phyloP scores from a whole-genome alignment of 2,329 filamentous ascomycete genomes.

The Fusarium stilboides region DNA sequence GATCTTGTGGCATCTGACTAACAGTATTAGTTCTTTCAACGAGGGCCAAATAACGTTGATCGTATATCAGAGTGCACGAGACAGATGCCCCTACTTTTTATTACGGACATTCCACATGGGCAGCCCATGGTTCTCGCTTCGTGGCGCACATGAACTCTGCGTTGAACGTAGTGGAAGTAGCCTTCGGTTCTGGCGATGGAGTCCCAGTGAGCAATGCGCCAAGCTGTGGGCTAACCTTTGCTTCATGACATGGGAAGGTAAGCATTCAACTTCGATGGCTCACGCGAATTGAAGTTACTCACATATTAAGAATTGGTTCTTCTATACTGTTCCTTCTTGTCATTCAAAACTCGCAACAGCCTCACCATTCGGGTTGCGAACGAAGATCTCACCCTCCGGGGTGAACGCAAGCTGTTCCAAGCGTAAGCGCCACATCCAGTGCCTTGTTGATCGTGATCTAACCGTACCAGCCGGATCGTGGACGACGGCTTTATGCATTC shows the following conservation, averaged over 20 bases:
- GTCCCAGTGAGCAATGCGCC: slow-evolving; percentile 56
- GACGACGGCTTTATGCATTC: slow-evolving; percentile 70
- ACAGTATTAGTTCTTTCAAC: slow-evolving; percentile 65
- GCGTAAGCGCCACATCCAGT: slow-evolving; percentile 60
- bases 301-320: slow-evolving; percentile 68
- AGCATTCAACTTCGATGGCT: slow-evolving; percentile 18
- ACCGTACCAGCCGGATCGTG: slow-evolving; percentile 64
- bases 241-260: slow-evolving; percentile 75
- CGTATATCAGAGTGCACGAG: slow-evolving; percentile 63
- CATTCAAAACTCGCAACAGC: slow-evolving; percentile 67
- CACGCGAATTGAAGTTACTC: slow-evolving; percentile 2
- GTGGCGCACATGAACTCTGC: slow-evolving; percentile 69
- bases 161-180: slow-evolving; percentile 65
- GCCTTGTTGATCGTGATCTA: slow-evolving; percentile 1
- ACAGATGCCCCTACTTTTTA: slow-evolving; percentile 64
- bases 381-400: slow-evolving; percentile 63
- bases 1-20: slow-evolving; percentile 1
- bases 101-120: slow-evolving; percentile 61
- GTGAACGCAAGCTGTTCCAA: slow-evolving; percentile 69
- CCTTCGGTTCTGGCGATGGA: slow-evolving; percentile 69
- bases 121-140: slow-evolving; percentile 63
- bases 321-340: slow-evolving; percentile 71
- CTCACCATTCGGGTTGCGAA: slow-evolving; percentile 61
- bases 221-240: slow-evolving; percentile 70
- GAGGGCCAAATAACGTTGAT: slow-evolving; percentile 68